Conservation (phyloP, 176 grass and related monocot species). For the Dactylis glomerata region DNA sequence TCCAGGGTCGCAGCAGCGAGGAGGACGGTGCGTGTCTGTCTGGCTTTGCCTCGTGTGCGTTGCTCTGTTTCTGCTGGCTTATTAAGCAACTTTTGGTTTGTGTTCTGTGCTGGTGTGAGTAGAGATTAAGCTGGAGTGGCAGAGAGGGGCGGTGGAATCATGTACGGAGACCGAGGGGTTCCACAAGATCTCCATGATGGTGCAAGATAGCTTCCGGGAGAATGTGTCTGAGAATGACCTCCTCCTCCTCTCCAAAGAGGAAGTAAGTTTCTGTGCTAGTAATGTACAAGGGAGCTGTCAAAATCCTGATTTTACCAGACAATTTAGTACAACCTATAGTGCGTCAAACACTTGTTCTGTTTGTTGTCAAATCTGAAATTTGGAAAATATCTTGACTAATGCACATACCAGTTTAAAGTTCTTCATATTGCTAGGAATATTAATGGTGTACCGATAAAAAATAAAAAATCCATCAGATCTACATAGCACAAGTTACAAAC, state of each 20-base stretch:
- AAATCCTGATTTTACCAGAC: neutral
- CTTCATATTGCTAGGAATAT: neutral
- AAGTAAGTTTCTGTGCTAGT: constrained; percentile 47
- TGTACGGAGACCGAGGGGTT: constrained; percentile 71
- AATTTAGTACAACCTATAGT: neutral
- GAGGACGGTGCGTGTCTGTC: constrained; percentile 45
- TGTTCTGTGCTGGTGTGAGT: constrained; percentile 6
- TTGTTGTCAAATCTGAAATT: constrained; percentile 11
- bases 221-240: constrained; percentile 78
- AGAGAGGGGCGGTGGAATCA: constrained; percentile 39
- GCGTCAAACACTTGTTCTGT: neutral
- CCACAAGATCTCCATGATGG: constrained; percentile 62
- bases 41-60: neutral
- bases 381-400: neutral
- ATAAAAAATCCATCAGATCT: neutral
- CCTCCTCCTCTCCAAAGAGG: constrained; percentile 73
- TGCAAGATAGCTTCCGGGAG: constrained; percentile 53
- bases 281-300: neutral
- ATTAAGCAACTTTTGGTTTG: neutral
- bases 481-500: neutral
- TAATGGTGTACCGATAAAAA: neutral
- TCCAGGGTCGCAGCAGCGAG: constrained; percentile 62
- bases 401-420: neutral
- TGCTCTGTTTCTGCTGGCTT: neutral
- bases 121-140: constrained; percentile 67